A percentile compares a stretch with the other conserved stretches of the same genome.
phyloP scores from a whole-genome alignment of 2,329 filamentous ascomycete genomes.

The Aplosporella prunicola region DNA sequence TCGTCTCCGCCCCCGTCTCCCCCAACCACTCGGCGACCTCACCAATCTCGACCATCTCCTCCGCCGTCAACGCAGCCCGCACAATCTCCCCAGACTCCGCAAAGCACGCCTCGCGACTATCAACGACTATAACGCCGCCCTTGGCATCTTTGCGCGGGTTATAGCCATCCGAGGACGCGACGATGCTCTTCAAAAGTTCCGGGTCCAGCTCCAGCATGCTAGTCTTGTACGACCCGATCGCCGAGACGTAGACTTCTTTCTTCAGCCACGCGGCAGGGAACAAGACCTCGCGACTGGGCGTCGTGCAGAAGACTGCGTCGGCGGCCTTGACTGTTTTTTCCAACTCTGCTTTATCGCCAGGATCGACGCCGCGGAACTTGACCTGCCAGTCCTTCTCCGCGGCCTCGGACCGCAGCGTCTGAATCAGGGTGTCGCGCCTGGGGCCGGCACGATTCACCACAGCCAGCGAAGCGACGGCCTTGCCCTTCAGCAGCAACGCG shows the following conservation, averaged over 20 bases:
- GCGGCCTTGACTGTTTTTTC: conserved; percentile 22
- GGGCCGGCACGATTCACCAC: conserved; percentile 18
- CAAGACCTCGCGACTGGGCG: conserved; percentile 36
- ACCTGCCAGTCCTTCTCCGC: neutral
- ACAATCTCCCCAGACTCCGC: conserved; percentile 35
- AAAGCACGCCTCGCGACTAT: conserved; percentile 32
- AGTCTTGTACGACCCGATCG: conserved; percentile 21
- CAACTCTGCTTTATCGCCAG: conserved; percentile 13
- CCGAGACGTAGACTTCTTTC: conserved; percentile 16
- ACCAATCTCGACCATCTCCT: conserved; percentile 36
- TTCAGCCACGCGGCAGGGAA: conserved; percentile 31
- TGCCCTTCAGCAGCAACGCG: conserved; percentile 28
- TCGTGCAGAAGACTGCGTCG: conserved; percentile 43
- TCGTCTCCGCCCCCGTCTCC: conserved; percentile 27
- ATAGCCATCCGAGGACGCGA: no score
- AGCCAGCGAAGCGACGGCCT: conserved; percentile 23
- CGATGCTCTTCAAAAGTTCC: conserved; percentile 25
- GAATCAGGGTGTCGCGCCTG: conserved; percentile 10
- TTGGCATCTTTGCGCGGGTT: conserved; percentile 5
- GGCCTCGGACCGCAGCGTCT: conserved; percentile 7
- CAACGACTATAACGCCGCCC: conserved; percentile 16
- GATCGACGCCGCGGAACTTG: neutral
- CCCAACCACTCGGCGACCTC: conserved; percentile 33
- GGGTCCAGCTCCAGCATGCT: conserved; percentile 43
- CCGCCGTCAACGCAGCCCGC: conserved; percentile 25